Evolutionary conservation across 1,284 basidiomycete species (phyloP), one percentile per base, ranked within the genome.

Genomic region (Cryptococcus sp.): DNA sequence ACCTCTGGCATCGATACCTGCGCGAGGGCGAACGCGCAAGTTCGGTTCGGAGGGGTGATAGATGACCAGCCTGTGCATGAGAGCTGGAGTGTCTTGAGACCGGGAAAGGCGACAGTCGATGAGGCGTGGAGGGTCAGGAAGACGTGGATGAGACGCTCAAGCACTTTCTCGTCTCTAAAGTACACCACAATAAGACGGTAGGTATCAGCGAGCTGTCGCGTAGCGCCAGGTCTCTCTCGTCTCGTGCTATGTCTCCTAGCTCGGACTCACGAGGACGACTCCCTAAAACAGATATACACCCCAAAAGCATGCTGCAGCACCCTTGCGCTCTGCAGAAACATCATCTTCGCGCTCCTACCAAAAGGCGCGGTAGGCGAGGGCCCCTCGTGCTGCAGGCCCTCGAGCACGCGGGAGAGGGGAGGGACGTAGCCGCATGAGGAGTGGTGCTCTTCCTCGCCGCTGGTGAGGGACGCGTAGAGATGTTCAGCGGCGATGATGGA

Each of bases 151-250:
- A 24, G 11, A n/a, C 28, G 4, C 46, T 60, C 9, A 46, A 61
- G 43, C 46, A 39, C 13, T 60, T 63, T 48, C 46, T 65, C 45
- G 23, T 46, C 45, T 21, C 45, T 46, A 33, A 33, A 33, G 28
- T 33, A 33, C 5, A 3, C 11, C n/a, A 8, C 57, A 57, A 11
- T 53, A 40, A 9, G 57, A n/a, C n/a, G n/a, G n/a, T n/a, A n/a
- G n/a, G n/a, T n/a, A n/a, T n/a, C n/a, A n/a, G n/a, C n/a, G n/a
- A n/a, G n/a, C n/a, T n/a, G n/a, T n/a, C n/a, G n/a, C n/a, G n/a
- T n/a, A n/a, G n/a, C n/a, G n/a, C n/a, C n/a, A n/a, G n/a, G n/a
- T n/a, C n/a, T n/a, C n/a, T n/a, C n/a, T n/a, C n/a, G 23, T 20
- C 8, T 7, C 6, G 8, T 6, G 50, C 24, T 50, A 13, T 23